phyloP scores from a whole-genome alignment of 371 early-diverging fungal species.

The Mucor lusitanicus region DNA sequence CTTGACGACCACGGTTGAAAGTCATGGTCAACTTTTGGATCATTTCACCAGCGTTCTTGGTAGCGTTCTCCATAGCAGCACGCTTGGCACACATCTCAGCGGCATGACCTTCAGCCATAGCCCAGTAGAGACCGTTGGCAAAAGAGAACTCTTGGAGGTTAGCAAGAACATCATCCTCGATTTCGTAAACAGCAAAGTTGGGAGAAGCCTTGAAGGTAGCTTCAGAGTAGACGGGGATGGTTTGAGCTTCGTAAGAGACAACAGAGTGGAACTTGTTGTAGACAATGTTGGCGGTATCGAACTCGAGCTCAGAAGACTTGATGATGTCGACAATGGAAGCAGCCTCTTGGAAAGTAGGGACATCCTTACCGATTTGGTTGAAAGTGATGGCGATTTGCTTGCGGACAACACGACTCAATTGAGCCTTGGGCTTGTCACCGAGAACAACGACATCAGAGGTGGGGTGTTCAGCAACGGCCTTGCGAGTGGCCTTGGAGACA shows the following conservation, averaged over 20 bases:
- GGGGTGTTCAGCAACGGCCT: slow-evolving; percentile 56
- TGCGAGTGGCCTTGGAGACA: slow-evolving; percentile 86
- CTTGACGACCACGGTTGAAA: slow-evolving; percentile 96
- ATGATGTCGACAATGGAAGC: slow-evolving; percentile 82
- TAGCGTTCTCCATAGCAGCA: slow-evolving; percentile 99
- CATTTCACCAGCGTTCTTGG: slow-evolving; percentile 97
- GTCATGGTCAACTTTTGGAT: slow-evolving; percentile 74
- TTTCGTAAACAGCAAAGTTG: slow-evolving; percentile 90
- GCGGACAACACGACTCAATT: slow-evolving; percentile 79
- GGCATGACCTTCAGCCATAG: slow-evolving; percentile 95
- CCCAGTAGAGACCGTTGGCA: slow-evolving; percentile 94
- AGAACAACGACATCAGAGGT: slow-evolving; percentile 70
- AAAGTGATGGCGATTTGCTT: slow-evolving; percentile 78
- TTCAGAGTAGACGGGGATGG: slow-evolving; percentile 67
- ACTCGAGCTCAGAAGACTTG: slow-evolving; percentile 63
- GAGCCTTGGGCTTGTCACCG: slow-evolving; percentile 95
- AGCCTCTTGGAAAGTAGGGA: slow-evolving; percentile 92
- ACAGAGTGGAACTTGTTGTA: slow-evolving; percentile 96
- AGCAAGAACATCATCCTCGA: slow-evolving; percentile 84
- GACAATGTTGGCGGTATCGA: slow-evolving; percentile 77
- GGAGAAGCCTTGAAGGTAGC: slow-evolving; percentile 80
- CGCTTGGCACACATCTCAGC: slow-evolving; percentile 97
- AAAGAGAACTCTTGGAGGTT: slow-evolving; percentile 93
- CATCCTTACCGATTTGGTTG: slow-evolving; percentile 90
- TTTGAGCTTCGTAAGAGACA: slow-evolving; percentile 88